Percentiles rank a stretch among this genome's conserved stretches.
Evolutionary conservation across 208 protist species (phyloP).

Genomic region (Crithidia sp.): DNA sequence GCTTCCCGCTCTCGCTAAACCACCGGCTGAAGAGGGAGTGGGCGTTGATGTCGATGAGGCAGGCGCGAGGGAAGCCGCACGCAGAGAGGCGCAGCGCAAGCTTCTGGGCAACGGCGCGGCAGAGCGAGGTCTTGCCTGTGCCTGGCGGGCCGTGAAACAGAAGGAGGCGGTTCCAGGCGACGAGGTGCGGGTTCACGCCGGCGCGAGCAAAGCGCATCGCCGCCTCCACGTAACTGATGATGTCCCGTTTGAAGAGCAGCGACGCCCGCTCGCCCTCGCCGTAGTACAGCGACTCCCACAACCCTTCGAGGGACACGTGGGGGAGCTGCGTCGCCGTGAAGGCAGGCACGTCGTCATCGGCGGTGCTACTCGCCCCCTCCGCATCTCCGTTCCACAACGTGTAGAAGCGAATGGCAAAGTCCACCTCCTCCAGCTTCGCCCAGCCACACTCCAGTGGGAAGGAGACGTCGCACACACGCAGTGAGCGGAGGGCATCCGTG

Average conservation of each 20-base stretch:
- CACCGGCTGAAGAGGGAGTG: slow-evolving; percentile 97
- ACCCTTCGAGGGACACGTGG: slow-evolving; percentile 69
- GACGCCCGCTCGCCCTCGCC: slow-evolving; percentile 59
- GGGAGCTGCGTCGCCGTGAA: slow-evolving; percentile 73
- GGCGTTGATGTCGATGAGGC: slow-evolving; percentile 95
- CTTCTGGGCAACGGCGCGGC: slow-evolving; percentile 88
- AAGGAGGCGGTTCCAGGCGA: slow-evolving; percentile 82
- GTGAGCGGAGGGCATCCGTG: slow-evolving; percentile 26
- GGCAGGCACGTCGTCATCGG: slow-evolving; percentile 29
- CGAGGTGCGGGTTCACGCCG: slow-evolving; percentile 81
- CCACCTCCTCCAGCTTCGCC: slow-evolving; percentile 22
- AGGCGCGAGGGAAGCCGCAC: slow-evolving; percentile 42
- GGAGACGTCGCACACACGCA: slow-evolving; percentile 69
- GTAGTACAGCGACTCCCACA: slow-evolving; percentile 91
- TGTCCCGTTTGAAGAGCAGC: slow-evolving; percentile 76
- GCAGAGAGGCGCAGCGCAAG: slow-evolving; percentile 63
- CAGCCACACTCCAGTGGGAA: slow-evolving; percentile 27
- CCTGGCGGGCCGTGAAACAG: slow-evolving; percentile 94
- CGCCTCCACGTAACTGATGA: slow-evolving; percentile 92
- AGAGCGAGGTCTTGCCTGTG: slow-evolving; percentile 95
- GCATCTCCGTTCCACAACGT: no score
- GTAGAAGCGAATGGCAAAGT: slow-evolving; percentile 30
- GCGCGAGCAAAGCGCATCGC: slow-evolving; percentile 85
- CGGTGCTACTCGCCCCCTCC: not conserved
- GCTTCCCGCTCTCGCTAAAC: slow-evolving; percentile 98